These are phyloP conservation scores for Cardamine occulta DNA, from an alignment of 345 rosid species.

Conservation along the genomic window DNA sequence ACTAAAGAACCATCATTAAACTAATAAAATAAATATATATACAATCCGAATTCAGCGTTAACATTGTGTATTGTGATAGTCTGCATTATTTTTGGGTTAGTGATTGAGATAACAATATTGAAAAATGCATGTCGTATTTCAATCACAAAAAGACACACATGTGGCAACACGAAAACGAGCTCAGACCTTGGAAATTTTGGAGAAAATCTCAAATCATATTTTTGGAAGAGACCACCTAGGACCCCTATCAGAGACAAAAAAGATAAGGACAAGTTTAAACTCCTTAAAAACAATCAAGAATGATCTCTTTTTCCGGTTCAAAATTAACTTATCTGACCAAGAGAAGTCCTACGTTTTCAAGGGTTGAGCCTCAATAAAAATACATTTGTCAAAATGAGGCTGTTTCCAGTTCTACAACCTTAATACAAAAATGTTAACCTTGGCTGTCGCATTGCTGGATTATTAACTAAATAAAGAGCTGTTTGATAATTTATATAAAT, in stretches of 20 bases:
- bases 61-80: background rate
- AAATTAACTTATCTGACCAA: no score
- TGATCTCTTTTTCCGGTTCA: no score
- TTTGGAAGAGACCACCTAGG: conserved; percentile 1
- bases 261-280: background rate
- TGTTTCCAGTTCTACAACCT: background rate
- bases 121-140: conserved; percentile 7
- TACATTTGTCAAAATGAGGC: background rate
- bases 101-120: background rate
- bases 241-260: background rate
- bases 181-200: background rate
- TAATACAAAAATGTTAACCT: background rate
- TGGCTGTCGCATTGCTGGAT: background rate
- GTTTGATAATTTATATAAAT: background rate
- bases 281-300: background rate
- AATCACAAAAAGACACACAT: conserved; percentile 1
- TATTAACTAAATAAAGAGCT: background rate
- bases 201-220: background rate
- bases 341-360: no score
- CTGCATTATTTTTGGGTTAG: background rate
- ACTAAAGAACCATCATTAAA: no score
- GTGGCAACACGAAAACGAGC: conserved; percentile 27
- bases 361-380: background rate
- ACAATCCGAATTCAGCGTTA: background rate
- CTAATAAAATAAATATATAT: background rate